phyloP scores from a whole-genome alignment of 2,329 filamentous ascomycete genomes.

The Nannizziopsis arthrosporioides region DNA sequence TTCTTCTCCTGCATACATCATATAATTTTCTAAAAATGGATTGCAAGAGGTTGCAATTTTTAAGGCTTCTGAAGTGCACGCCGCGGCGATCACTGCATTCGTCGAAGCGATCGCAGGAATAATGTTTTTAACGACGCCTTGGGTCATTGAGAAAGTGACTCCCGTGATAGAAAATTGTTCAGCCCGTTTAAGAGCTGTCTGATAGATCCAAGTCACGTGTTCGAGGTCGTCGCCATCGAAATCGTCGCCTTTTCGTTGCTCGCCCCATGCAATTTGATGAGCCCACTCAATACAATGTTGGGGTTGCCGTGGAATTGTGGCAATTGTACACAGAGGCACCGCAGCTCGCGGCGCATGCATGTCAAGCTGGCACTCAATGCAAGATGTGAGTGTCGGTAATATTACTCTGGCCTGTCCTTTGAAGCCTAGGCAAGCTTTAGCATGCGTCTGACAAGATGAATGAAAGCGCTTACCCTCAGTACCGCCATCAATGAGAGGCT shows the following conservation, averaged over 20 bases:
- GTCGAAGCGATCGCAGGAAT: constrained; percentile 97
- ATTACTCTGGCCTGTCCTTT: constrained; percentile 93
- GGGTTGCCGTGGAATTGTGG: constrained; percentile 89
- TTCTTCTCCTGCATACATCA: constrained; percentile 98
- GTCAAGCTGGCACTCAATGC: constrained; percentile 95
- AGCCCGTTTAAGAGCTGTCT: constrained; percentile 69
- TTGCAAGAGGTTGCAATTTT: constrained; percentile 81
- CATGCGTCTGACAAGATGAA: not conserved
- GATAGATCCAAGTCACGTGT: constrained; percentile 93
- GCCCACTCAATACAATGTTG: constrained; percentile 99
- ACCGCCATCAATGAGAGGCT: constrained; percentile 89
- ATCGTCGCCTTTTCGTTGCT: constrained; percentile 65
- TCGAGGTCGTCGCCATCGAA: constrained; percentile 94
- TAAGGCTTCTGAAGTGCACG: constrained; percentile 92
- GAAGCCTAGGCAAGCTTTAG: constrained; percentile 51
- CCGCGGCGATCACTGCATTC: constrained; percentile 89
- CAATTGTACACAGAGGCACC: constrained; percentile 90
- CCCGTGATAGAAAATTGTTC: constrained; percentile 81
- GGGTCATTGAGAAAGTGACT: constrained; percentile 88
- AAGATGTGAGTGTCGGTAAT: constrained; percentile 81
- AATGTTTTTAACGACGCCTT: constrained; percentile 98
- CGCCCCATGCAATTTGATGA: constrained; percentile 93
- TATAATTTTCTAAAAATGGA: constrained; percentile 81
- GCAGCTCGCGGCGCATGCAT: constrained; percentile 98
- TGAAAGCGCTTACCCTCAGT: constrained; percentile 56